A percentile compares a stretch with the other conserved stretches of the same genome.
These are phyloP conservation scores for Populus pruinosa DNA, from an alignment of 345 rosid genomes.

Conservation along the genomic window DNA sequence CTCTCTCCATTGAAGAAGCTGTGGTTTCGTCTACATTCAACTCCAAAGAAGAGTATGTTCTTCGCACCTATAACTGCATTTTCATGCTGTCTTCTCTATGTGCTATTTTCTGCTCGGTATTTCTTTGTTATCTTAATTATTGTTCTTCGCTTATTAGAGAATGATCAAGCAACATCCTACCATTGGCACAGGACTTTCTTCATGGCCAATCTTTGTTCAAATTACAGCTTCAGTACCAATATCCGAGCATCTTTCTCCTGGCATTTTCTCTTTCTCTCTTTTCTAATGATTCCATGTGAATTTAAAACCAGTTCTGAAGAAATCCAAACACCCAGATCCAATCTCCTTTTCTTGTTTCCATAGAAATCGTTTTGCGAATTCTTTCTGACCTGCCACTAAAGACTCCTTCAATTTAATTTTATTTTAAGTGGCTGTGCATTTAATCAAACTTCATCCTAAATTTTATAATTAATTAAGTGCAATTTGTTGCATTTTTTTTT, in stretches of 20 bases:
- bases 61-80: background rate
- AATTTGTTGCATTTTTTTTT: too few species aligned
- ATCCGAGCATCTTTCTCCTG: background rate
- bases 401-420: too few species aligned
- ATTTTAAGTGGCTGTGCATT: too few species aligned
- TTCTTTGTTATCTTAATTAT: background rate
- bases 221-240: background rate
- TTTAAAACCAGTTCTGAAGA: background rate
- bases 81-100: background rate
- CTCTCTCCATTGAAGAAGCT: slow-evolving; percentile 92
- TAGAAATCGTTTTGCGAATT: background rate
- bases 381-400: background rate
- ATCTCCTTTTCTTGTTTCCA: background rate
- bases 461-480: too few species aligned
- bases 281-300: background rate
- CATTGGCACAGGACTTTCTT: background rate
- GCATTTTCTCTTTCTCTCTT: background rate
- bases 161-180: background rate
- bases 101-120: background rate
- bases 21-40: slow-evolving; percentile 69
- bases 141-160: background rate
- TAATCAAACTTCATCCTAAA: too few species aligned
- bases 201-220: background rate
- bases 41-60: slow-evolving; percentile 66
- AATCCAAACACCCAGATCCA: background rate